Percentiles rank a stretch among this genome's conserved stretches.
Evolutionary conservation across 2,329 filamentous ascomycete species (phyloP).

Genomic region (Plenodomus tracheiphilus): DNA sequence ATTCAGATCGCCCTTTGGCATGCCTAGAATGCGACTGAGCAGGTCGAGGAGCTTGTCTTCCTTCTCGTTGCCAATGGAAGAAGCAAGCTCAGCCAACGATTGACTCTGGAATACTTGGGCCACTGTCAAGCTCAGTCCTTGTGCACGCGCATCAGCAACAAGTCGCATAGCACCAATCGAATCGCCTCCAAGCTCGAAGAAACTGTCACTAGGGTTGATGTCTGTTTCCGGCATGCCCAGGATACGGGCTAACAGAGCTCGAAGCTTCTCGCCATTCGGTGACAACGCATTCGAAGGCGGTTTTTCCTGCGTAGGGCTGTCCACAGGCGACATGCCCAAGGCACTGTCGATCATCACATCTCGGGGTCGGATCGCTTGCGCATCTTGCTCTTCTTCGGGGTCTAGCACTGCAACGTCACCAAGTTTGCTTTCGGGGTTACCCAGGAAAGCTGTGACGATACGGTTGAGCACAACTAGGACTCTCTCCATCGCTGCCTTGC

Average conservation of each 20-base stretch:
- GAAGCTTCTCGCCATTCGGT: slow-evolving; percentile 32
- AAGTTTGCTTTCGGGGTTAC: slow-evolving; percentile 39
- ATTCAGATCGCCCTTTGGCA: slow-evolving; percentile 41
- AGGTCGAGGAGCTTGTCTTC: slow-evolving; percentile 34
- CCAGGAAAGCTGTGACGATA: slow-evolving; percentile 56
- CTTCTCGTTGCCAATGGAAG: slow-evolving; percentile 45
- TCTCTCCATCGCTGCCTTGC: slow-evolving; percentile 55
- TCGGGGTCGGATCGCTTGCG: slow-evolving; percentile 24
- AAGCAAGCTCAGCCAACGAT: slow-evolving; percentile 58
- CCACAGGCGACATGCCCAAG: slow-evolving; percentile 16
- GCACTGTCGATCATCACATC: slow-evolving; percentile 28
- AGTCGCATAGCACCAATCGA: slow-evolving; percentile 53
- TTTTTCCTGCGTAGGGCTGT: slow-evolving; percentile 4
- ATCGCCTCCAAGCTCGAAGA: slow-evolving; percentile 53
- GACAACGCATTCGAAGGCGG: slow-evolving; percentile 14
- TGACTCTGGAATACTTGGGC: slow-evolving; percentile 49
- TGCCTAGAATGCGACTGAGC: slow-evolving; percentile 34
- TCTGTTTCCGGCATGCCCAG: slow-evolving; percentile 31
- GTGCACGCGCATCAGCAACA: slow-evolving; percentile 43
- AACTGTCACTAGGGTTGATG: slow-evolving; percentile 47
- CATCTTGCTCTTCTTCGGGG: slow-evolving; percentile 34
- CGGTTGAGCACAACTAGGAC: slow-evolving; percentile 58
- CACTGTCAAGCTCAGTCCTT: slow-evolving; percentile 46
- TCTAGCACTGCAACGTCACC: slow-evolving; percentile 34
- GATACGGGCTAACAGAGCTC: slow-evolving; percentile 28